These are phyloP conservation scores for Cutaneotrichosporon spelunceum DNA, from an alignment of 1,284 basidiomycete species.

Conservation along the genomic window DNA sequence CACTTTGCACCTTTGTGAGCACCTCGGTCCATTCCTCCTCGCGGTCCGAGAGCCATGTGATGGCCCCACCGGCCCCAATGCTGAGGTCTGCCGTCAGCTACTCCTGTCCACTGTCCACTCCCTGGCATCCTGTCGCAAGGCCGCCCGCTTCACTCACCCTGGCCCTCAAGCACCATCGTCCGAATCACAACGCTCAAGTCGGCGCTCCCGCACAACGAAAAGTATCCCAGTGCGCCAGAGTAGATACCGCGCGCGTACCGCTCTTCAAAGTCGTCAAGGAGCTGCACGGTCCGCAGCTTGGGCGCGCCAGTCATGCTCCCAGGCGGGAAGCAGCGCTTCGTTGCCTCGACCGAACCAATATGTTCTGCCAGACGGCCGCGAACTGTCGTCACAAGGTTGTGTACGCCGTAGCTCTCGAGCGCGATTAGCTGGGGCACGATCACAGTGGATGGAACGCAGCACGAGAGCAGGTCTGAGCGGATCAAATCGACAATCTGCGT, in stretches of 20 bases:
- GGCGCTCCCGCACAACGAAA: conserved; percentile 80
- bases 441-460: conserved; percentile 67
- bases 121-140: too few species aligned
- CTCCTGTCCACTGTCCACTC: too few species aligned
- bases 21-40: conserved; percentile 94
- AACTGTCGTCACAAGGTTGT: conserved; percentile 94
- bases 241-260: conserved; percentile 69
- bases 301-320: conserved; percentile 98
- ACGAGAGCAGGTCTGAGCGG: conserved; percentile 79
- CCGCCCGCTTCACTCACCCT: conserved; percentile 33
- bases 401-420: conserved; percentile 92
- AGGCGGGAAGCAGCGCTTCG: conserved; percentile 78
- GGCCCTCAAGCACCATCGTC: conserved; percentile 77
- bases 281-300: conserved; percentile 87
- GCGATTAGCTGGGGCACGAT: conserved; percentile 79
- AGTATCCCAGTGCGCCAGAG: conserved; percentile 92
- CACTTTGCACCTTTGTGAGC: conserved; percentile 65
- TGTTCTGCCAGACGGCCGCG: conserved; percentile 60
- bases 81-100: conserved; percentile 12
- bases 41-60: conserved; percentile 85
- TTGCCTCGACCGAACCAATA: conserved; percentile 64
- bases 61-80: conserved; percentile 90
- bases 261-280: conserved; percentile 77
- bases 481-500: conserved; percentile 85
- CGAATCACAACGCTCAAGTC: conserved; percentile 97